phyloP scores from a whole-genome alignment of 768 basidiomycete species.

The Lactarius akahatsu region DNA sequence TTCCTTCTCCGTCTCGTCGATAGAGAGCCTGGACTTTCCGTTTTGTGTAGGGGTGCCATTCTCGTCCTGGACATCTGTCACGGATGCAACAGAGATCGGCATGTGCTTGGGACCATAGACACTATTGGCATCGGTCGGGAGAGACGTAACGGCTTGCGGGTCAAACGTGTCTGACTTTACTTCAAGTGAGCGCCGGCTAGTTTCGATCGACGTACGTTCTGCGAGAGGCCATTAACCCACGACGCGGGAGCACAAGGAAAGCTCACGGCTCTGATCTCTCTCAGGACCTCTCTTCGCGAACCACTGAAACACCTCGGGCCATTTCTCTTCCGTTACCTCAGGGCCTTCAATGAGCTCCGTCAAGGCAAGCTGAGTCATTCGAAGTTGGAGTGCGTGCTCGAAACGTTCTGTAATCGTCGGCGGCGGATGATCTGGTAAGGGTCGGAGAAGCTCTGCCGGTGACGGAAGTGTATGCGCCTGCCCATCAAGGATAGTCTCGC shows the following conservation, averaged over 20 bases:
- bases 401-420: slow-evolving; percentile 61
- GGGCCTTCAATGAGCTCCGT: slow-evolving; percentile 83
- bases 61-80: slow-evolving; percentile 13
- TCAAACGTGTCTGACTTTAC: slow-evolving; percentile 16
- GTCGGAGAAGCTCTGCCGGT: slow-evolving; percentile 45
- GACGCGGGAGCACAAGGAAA: background rate
- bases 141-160: slow-evolving; percentile 3
- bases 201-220: slow-evolving; percentile 28
- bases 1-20: slow-evolving; percentile 33
- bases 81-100: slow-evolving; percentile 3
- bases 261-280: slow-evolving; percentile 28
- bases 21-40: slow-evolving; percentile 6
- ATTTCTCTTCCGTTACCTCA: slow-evolving; percentile 75
- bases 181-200: slow-evolving; percentile 20
- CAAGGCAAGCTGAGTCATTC: slow-evolving; percentile 82
- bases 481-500: slow-evolving; percentile 35
- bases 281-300: slow-evolving; percentile 60
- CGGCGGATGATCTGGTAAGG: slow-evolving; percentile 47
- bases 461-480: slow-evolving; percentile 40
- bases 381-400: slow-evolving; percentile 76
- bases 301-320: slow-evolving; percentile 86
- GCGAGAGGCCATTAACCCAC: slow-evolving; percentile 2
- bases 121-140: slow-evolving; percentile 1
- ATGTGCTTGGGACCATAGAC: slow-evolving; percentile 8
- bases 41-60: background rate